Evolutionary conservation across 2,329 filamentous ascomycete genomes (phyloP).

Genomic region (Neopestalotiopsis sp.): DNA sequence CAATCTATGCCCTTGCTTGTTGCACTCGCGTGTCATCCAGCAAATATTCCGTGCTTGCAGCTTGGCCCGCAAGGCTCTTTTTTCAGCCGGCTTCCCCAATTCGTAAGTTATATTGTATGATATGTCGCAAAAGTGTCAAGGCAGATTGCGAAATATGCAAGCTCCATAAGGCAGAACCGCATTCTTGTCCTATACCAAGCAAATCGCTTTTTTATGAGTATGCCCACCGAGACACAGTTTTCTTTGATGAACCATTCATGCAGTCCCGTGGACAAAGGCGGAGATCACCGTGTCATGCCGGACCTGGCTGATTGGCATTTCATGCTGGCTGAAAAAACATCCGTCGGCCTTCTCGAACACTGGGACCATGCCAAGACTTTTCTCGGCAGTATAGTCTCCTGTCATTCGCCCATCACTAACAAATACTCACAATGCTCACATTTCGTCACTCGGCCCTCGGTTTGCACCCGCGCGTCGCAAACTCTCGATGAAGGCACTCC

Average conservation of each 20-base stretch:
- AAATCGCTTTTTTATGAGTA: not conserved
- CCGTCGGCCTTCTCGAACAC: not conserved
- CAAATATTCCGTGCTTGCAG: not conserved
- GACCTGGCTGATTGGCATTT: not conserved
- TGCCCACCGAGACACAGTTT: not conserved
- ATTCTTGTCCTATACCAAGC: not conserved
- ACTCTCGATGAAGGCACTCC: not conserved
- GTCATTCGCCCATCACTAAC: not conserved
- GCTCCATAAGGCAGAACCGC: not conserved
- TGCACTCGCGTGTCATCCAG: slow-evolving; percentile 1
- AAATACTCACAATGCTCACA: not conserved
- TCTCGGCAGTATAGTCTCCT: not conserved
- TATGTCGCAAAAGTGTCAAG: not conserved
- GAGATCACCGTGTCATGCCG: not conserved
- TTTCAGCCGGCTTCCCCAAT: not conserved
- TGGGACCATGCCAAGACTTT: not conserved
- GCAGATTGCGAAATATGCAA: not conserved
- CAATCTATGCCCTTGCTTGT: not conserved
- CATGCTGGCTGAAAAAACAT: not conserved
- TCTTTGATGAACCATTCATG: not conserved
- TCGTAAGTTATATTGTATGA: not conserved
- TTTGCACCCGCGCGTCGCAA: not conserved
- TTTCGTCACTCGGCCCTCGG: not conserved
- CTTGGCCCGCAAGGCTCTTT: not conserved
- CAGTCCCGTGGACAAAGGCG: not conserved